Conservation (phyloP, 2,329 filamentous ascomycete species). For the Sporothrix pallida region DNA sequence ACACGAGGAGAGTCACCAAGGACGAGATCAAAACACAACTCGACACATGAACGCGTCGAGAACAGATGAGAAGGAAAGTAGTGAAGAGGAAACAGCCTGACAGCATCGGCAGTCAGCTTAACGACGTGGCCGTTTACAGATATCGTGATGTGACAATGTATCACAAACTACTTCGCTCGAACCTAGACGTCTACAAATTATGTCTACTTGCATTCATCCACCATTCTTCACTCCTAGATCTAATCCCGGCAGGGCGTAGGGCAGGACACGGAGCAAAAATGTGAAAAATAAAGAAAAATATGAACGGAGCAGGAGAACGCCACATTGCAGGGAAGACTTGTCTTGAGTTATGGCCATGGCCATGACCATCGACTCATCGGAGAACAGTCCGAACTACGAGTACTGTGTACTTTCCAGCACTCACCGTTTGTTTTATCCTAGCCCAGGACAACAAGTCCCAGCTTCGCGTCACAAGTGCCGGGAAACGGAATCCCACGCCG, state of each 20-base stretch:
- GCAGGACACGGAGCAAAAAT: slow-evolving; percentile 11
- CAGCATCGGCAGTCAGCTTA: no score
- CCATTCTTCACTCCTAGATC: not conserved
- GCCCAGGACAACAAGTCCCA: not conserved
- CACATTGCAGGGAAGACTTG: not conserved
- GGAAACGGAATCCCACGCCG: slow-evolving; percentile 16
- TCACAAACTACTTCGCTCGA: not conserved
- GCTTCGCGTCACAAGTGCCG: slow-evolving; percentile 20
- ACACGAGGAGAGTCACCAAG: not conserved
- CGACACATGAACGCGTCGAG: not conserved
- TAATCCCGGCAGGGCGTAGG: slow-evolving; percentile 14
- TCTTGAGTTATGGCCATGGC: no score
- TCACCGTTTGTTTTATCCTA: not conserved
- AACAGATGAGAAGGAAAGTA: no score
- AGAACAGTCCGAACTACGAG: not conserved
- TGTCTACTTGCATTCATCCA: no score
- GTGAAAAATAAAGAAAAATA: no score
- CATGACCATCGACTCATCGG: not conserved
- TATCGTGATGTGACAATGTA: no score
- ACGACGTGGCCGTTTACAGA: no score
- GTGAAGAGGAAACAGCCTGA: no score
- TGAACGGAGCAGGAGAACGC: not conserved
- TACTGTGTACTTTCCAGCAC: no score
- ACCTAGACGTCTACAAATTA: no score
- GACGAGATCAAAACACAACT: not conserved